A percentile compares a stretch with the other conserved stretches of the same genome.
Evolutionary conservation across 306 rosid species (phyloP).

Genomic region (Medicago truncatula): DNA sequence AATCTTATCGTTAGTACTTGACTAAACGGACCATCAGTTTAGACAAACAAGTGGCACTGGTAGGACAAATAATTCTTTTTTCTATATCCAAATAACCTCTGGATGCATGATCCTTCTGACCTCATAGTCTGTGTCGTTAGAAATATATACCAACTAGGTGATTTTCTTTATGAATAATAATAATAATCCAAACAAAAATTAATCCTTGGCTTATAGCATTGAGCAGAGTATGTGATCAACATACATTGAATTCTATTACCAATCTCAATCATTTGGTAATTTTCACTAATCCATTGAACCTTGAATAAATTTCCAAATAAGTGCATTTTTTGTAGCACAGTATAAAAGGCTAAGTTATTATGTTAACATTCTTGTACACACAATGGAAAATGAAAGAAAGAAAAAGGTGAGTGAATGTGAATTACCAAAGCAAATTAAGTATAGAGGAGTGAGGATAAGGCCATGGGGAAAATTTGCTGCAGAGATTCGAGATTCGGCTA

Average conservation of each 20-base stretch:
- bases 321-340: not conserved
- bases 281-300: conserved; percentile 42
- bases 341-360: conserved; percentile 35
- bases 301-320: conserved; percentile 28
- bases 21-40: not conserved
- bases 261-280: conserved; percentile 40
- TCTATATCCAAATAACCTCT: conserved; percentile 1
- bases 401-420: not conserved
- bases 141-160: not conserved
- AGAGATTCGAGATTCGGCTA: too few species aligned
- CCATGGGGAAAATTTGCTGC: conserved; percentile 50
- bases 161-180: conserved; percentile 22
- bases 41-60: conserved; percentile 33
- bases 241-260: conserved; percentile 44
- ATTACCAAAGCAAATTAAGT: not conserved
- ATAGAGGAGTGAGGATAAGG: conserved; percentile 47
- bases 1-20: too few species aligned
- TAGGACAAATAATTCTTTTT: conserved; percentile 15
- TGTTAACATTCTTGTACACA: not conserved
- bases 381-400: conserved; percentile 7
- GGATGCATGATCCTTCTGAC: conserved; percentile 30
- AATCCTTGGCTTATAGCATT: conserved; percentile 19
- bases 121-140: conserved; percentile 24
- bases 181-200: conserved; percentile 33
- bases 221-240: conserved; percentile 31